These are phyloP conservation scores for Aureobasidium sp. DNA, from an alignment of 2,329 filamentous ascomycete species.

Conservation along the genomic window DNA sequence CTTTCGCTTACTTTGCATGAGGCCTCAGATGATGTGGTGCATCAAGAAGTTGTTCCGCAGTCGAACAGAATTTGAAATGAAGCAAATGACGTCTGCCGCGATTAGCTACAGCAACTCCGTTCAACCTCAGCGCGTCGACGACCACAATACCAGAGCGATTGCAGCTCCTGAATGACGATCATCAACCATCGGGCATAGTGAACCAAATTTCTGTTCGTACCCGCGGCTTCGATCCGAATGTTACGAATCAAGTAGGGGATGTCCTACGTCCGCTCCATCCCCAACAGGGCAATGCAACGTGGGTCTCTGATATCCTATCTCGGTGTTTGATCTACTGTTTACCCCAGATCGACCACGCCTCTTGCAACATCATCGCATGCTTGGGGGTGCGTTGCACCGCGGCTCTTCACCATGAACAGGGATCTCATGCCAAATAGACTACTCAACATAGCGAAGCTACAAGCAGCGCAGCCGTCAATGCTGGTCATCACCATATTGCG, in stretches of 20 bases:
- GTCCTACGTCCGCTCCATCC: background rate
- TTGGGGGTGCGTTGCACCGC: background rate
- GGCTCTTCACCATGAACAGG: background rate
- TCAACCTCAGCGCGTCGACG: background rate
- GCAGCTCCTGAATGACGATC: background rate
- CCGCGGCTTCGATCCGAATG: background rate
- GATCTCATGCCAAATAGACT: background rate
- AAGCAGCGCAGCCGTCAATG: background rate
- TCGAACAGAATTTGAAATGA: background rate
- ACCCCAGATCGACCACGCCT: background rate
- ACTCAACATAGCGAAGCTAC: background rate
- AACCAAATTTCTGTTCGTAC: background rate
- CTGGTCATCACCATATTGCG: background rate
- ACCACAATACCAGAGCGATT: background rate
- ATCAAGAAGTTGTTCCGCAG: background rate
- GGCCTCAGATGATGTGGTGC: background rate
- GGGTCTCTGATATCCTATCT: background rate
- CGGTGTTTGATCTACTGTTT: background rate
- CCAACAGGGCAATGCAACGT: background rate
- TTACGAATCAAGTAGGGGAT: background rate
- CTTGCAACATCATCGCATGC: background rate
- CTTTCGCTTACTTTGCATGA: background rate
- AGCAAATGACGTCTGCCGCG: background rate
- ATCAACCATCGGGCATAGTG: background rate
- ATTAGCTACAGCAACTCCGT: background rate